Percentiles rank a stretch among this genome's conserved stretches.
Evolutionary conservation across 2,329 filamentous ascomycete genomes (phyloP).

Genomic region (Huntiella savannae): DNA sequence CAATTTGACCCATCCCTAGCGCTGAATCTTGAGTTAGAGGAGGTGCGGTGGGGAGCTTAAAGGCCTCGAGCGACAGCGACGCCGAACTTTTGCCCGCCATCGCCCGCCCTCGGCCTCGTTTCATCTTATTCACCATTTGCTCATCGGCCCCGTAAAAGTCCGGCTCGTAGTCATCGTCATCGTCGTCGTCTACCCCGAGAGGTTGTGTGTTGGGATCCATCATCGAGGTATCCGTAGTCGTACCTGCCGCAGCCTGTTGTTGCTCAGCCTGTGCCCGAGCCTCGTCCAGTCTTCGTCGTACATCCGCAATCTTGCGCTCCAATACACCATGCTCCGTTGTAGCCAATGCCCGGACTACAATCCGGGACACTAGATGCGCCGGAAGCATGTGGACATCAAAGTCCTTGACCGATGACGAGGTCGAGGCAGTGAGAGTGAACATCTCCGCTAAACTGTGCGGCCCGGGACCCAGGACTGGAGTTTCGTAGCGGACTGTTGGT

Average conservation of each 20-base stretch:
- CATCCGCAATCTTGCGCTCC: slow-evolving; percentile 11
- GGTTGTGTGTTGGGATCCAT: slow-evolving; percentile 30
- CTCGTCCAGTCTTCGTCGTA: slow-evolving; percentile 8
- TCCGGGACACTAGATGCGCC: slow-evolving; percentile 54
- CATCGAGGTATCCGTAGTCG: slow-evolving; percentile 8
- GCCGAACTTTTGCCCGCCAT: slow-evolving; percentile 18
- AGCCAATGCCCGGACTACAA: slow-evolving; percentile 56
- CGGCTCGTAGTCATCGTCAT: slow-evolving; percentile 77
- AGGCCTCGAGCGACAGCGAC: slow-evolving; percentile 52
- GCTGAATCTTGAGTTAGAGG: slow-evolving; percentile 41
- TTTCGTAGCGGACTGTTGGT: slow-evolving; percentile 21
- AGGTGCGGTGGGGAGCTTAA: slow-evolving; percentile 60
- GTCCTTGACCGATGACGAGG: slow-evolving; percentile 48
- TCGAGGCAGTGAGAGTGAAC: slow-evolving; percentile 55
- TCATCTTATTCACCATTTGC: slow-evolving; percentile 59
- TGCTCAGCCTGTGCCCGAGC: slow-evolving; percentile 21
- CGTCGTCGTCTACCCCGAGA: slow-evolving; percentile 53
- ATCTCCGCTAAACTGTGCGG: slow-evolving; percentile 65
- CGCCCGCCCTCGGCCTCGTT: slow-evolving; percentile 41
- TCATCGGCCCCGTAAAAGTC: slow-evolving; percentile 65
- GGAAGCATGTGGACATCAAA: slow-evolving; percentile 76
- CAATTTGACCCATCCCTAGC: slow-evolving; percentile 11
- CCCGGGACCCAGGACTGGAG: slow-evolving; percentile 55
- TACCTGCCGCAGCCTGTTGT: slow-evolving; percentile 20
- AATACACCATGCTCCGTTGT: slow-evolving; percentile 10